A percentile compares a stretch with the other conserved stretches of the same genome.
phyloP scores from a whole-genome alignment of 495 filamentous ascomycete genomes.

The Trichoderma erinaceum region DNA sequence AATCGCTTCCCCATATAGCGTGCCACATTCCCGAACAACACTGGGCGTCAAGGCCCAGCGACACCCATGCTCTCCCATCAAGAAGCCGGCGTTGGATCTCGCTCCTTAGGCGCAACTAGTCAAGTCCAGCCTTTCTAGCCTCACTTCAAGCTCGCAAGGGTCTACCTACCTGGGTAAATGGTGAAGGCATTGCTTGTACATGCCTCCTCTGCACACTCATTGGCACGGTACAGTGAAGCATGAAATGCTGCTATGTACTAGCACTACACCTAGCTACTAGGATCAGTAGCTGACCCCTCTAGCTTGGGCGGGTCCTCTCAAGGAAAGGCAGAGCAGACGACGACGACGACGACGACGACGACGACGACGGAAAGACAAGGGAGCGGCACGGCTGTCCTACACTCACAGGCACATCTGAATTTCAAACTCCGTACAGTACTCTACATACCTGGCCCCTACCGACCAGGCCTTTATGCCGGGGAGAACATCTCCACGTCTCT shows the following conservation, averaged over 20 bases:
- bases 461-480: constrained; percentile 3
- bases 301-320: not conserved
- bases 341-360: too few species aligned
- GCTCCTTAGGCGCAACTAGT: not conserved
- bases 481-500: constrained; percentile 8
- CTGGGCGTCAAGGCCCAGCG: not conserved
- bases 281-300: not conserved
- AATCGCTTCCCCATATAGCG: constrained; percentile 13
- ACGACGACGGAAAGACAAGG: not conserved
- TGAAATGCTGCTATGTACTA: not conserved
- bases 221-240: too few species aligned
- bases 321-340: not conserved
- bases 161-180: not conserved
- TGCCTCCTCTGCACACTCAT: not conserved
- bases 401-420: not conserved
- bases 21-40: constrained; percentile 12
- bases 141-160: not conserved
- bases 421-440: not conserved
- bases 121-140: constrained; percentile 9
- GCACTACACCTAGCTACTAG: not conserved
- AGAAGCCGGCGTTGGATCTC: not conserved
- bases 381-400: not conserved
- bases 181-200: not conserved
- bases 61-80: not conserved
- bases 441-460: not conserved